Base-by-base conservation (phyloP, 331 rosid species). In the Saraca asoca region DNA sequence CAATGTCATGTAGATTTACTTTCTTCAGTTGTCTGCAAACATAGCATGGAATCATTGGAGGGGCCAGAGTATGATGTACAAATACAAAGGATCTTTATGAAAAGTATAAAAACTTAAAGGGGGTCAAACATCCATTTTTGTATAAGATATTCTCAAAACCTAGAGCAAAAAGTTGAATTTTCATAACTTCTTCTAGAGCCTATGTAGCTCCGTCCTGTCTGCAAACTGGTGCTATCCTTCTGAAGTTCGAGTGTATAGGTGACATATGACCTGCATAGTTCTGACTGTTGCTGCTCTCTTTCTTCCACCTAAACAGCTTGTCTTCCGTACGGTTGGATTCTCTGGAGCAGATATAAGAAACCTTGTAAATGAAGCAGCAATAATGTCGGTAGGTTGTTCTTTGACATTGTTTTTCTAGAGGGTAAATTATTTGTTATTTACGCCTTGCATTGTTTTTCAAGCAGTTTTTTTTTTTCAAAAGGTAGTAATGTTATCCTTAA, bases 361-460 rank as follows among this genome's bases (percentile, higher is more conserved):
- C 75, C 98, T 93, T 68, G 92, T 93, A 68, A 93, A 93, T 29
- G 98, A 93, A 89, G 87, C 98, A 50, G 96, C 97, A 38, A 93
- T 93, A 71, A 93, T 90, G 97, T 90, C 97, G 81, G 98, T 88
- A 75, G 57, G 98, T 87, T 15, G 20, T 62, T 60, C 54, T 52
- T 35, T 42, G 14, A 13, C 17, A 62, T 72, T 62, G 7, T 72
- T 72, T 35, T 41, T 34, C 44, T 19, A 45, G 24, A 33, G 43
- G 31, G 39, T 35, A 9, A 38, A 38, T 19, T 9, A 38, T 38
- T 43, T 50, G 16, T 52, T 0, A 19, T 14, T 41, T 61, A 64
- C 67, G 24, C 53, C 33, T 42, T 60, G 14, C 37, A 37, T 31
- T 62, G 6, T 53, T 31, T 33, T 51, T 50, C 9, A 50, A 43